Base-by-base conservation (phyloP, 2,329 filamentous ascomycete species). In the Penicillium sp. region DNA sequence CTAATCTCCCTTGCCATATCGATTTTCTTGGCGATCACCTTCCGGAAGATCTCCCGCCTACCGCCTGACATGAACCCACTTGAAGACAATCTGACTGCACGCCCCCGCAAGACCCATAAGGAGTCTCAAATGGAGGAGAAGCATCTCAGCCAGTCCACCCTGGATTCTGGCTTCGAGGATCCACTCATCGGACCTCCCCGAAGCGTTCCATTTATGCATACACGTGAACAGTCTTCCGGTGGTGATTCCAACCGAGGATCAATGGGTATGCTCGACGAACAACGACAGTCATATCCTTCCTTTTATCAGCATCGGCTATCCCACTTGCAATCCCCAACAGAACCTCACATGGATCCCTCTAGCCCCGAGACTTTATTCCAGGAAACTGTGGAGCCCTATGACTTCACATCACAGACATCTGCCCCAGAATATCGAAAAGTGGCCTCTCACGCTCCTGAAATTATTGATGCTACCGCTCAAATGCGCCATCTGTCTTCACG, bases 1-100 rank as follows among this genome's bases (percentile, higher is more conserved):
- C 66, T 89, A 0, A 60, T 90, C 10, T 90, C 90, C 1, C 73
- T 94, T 1, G 73, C 79, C 17, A 77, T 95, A 35, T 90, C 90
- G 5, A 70, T 90, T 31, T 97, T 88, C 75, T 80, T 97, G 26
- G 85, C 86, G 16, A 71, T 89, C 50, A 84, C 88, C 63, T 97
- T 97, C 83, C 84, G 87, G 38, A 88, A 89, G 68, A 97, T 97
- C 66, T 81, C 86, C 5, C 79, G 82, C 19, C 82, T 97, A 71
- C 93, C 93, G 6, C 92, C 93, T 0, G 93, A 97, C 68, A 91
- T 96, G 89, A 97, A 97, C 70, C 93, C 93, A 1, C 80, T 97
- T 14, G 92, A 97, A 70, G 85, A 89, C 62, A 87, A 93, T 66
- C 77, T 96, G 55, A 97, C 91, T 1, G 86, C 90, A 55, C 80